Evolutionary conservation across 164 flowering plant species (phyloP).

Genomic region (Sedum album): DNA sequence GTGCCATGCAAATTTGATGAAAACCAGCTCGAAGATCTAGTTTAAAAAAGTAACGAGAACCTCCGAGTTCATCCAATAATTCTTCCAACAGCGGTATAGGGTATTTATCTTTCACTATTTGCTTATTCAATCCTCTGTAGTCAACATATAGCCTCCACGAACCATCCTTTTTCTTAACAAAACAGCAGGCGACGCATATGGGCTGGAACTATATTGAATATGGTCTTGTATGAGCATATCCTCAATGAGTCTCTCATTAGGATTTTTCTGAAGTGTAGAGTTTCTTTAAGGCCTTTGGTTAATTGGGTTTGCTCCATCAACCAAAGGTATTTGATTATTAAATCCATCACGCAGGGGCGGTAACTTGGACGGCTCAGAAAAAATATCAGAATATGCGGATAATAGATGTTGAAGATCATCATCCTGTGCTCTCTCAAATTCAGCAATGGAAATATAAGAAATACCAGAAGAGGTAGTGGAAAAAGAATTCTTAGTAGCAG

Average conservation of each 20-base stretch:
- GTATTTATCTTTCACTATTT: neutral
- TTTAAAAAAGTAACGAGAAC: neutral
- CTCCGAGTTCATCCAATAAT: neutral
- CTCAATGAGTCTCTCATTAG: neutral
- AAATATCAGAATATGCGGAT: too few species aligned
- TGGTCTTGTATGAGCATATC: neutral
- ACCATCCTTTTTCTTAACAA: constrained; percentile 8
- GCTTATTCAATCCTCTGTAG: neutral
- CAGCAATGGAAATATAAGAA: too few species aligned
- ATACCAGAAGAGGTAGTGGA: too few species aligned
- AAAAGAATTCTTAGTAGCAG: too few species aligned
- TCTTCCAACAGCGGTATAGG: constrained; percentile 1
- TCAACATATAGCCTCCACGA: neutral
- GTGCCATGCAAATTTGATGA: constrained; percentile 3
- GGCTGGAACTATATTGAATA: neutral
- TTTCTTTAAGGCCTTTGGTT: neutral
- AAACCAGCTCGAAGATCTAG: constrained; percentile 6
- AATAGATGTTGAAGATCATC: too few species aligned
- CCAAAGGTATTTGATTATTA: neutral
- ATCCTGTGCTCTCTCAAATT: too few species aligned
- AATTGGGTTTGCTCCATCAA: neutral
- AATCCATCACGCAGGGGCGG: neutral
- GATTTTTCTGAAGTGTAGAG: neutral
- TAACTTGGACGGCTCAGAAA: too few species aligned
- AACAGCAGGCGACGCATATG: neutral